These are phyloP conservation scores for Acanthamoeba sp. DNA, from an alignment of 208 protist genomes.

Conservation along the genomic window DNA sequence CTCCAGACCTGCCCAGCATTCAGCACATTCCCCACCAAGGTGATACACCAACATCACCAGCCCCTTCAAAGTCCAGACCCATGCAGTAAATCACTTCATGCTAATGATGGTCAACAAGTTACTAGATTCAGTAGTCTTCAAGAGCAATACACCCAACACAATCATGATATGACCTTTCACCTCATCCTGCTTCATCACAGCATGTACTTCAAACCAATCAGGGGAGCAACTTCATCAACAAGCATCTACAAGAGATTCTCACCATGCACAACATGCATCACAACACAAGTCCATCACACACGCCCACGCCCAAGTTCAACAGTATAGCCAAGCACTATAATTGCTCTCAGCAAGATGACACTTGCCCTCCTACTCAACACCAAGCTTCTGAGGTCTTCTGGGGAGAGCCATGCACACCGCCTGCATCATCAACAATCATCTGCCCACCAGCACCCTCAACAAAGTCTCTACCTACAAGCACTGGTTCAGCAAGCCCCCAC, in stretches of 20 bases:
- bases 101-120: no score
- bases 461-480: neutral
- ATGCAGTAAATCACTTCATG: no score
- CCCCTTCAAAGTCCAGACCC: no score
- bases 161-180: neutral
- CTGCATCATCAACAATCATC: neutral
- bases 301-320: conserved; percentile 31
- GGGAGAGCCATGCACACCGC: neutral
- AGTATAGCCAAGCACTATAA: conserved; percentile 16
- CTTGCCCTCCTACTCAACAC: neutral
- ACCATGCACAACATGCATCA: neutral
- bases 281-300: neutral
- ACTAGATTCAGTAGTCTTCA: no score
- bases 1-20: no score
- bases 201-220: neutral
- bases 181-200: neutral
- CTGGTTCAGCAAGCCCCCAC: neutral
- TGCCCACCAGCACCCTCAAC: neutral
- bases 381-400: neutral
- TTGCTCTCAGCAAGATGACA: neutral
- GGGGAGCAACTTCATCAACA: neutral
- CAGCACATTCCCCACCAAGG: no score
- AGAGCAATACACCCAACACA: no score
- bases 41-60: no score
- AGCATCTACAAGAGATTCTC: neutral